These are phyloP conservation scores for Dothistroma septosporum DNA, from an alignment of 2,329 filamentous ascomycete genomes.

Conservation along the genomic window DNA sequence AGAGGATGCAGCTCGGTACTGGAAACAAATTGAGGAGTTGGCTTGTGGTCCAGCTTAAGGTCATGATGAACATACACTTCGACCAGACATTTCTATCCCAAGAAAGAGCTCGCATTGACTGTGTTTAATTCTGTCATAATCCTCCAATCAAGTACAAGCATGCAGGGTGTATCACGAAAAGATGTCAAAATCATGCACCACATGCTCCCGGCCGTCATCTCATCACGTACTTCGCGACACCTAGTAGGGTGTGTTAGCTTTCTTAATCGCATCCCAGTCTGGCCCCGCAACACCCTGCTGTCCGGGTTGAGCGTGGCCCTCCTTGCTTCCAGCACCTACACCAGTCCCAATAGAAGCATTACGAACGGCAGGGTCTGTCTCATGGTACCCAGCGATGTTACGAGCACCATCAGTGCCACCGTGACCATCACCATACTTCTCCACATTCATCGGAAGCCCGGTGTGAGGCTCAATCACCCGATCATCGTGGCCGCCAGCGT, in stretches of 20 bases:
- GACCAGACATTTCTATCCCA: not conserved
- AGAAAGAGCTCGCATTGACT: not conserved
- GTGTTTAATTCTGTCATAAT: not conserved
- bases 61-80: not conserved
- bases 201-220: not conserved
- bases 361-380: not conserved
- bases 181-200: not conserved
- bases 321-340: not conserved
- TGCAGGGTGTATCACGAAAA: constrained; percentile 2
- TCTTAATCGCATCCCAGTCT: constrained; percentile 12
- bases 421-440: constrained; percentile 36
- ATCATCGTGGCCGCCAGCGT: constrained; percentile 11
- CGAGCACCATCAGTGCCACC: constrained; percentile 37
- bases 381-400: constrained; percentile 36
- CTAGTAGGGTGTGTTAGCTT: constrained; percentile 8
- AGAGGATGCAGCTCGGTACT: constrained; percentile 55
- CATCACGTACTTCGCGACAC: not conserved
- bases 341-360: not conserved
- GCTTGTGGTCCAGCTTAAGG: not conserved
- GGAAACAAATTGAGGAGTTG: constrained; percentile 38
- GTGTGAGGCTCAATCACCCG: constrained; percentile 39
- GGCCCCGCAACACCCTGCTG: constrained; percentile 7
- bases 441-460: constrained; percentile 40
- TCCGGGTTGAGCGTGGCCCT: not conserved
- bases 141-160: not conserved